Base-by-base conservation (phyloP, 2,329 filamentous ascomycete species). In the Coleophoma cylindrospora region DNA sequence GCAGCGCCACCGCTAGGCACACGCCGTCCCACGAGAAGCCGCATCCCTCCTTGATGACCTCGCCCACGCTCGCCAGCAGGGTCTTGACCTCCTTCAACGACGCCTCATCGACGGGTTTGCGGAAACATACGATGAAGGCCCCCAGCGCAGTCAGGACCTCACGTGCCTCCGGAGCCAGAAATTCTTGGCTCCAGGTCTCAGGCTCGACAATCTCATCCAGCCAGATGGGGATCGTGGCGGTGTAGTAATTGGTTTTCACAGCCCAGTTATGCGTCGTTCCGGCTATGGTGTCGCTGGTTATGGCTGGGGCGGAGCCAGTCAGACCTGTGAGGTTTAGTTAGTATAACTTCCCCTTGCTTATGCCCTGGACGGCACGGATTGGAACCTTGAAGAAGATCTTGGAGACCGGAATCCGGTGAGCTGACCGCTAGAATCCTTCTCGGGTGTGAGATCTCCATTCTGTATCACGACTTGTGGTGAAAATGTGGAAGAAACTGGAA, bases 1-100 rank as follows among this genome's bases (percentile, higher is more conserved):
- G 59, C 32, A 86, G 73, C 0, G 77, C 81, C 1, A 87, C 68
- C 2, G 76, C 84, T 12, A 87, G 58, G 14, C 74, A 71, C 0
- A 85, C 80, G 1, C 83, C 84, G 50, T 86, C 83, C 83, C 83
- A 87, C 2, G 71, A 70, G 8, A 80, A 80, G 3, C 81, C 81
- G 2, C 83, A 70, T 0, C 80, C 80, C 2, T 81, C 67, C 50
- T 72, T 72, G 0, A 83, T 70, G 2, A 86, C 77, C 45, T 71
- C 71, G 0, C 76, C 78, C 0, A 85, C 75, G 11, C 77, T 68
- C 17, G 66, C 59, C 22, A 86, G 66, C 8, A 86, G 62, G 5
- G 65, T 67, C 32, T 70, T 62, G 1, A 67, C 50, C 2, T 55
- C 49, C 15, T 53, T 34, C 4, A 64, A 47, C 1, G 45, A 58